These are phyloP conservation scores for Tulasnella sp. DNA, from an alignment of 768 basidiomycete species.

Conservation along the genomic window DNA sequence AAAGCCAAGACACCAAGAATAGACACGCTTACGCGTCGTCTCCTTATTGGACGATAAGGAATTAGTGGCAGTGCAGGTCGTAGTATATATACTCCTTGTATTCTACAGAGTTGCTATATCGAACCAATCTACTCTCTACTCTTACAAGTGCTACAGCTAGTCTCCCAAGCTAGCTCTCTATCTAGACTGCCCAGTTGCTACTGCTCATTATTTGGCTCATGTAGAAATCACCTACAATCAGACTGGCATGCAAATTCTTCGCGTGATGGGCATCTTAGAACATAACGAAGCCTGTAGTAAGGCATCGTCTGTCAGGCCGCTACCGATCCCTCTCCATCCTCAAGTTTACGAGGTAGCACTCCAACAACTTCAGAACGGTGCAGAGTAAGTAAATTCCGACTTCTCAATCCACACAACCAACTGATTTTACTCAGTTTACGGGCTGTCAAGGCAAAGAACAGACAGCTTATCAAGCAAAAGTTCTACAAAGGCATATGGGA, in stretches of 20 bases:
- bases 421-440: slow-evolving; percentile 12
- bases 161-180: too few relatives aligned
- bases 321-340: slow-evolving; percentile 26
- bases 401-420: neutral
- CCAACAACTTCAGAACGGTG: neutral
- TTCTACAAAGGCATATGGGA: slow-evolving; percentile 1
- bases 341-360: slow-evolving; percentile 23
- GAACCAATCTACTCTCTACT: too few relatives aligned
- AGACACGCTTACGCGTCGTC: too few relatives aligned
- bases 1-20: too few relatives aligned
- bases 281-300: slow-evolving; percentile 24
- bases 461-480: neutral
- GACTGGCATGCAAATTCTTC: slow-evolving; percentile 16
- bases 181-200: too few relatives aligned
- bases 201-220: too few relatives aligned
- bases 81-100: too few relatives aligned
- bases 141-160: too few relatives aligned
- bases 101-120: too few relatives aligned
- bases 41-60: too few relatives aligned
- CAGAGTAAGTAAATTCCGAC: neutral
- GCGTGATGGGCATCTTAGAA: slow-evolving; percentile 22
- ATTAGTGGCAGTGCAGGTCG: too few relatives aligned
- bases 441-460: slow-evolving; percentile 18
- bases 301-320: slow-evolving; percentile 19
- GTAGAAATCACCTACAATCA: slow-evolving; percentile 24